Conservation (phyloP, 768 basidiomycete species). For the Psilocybe sp. region DNA sequence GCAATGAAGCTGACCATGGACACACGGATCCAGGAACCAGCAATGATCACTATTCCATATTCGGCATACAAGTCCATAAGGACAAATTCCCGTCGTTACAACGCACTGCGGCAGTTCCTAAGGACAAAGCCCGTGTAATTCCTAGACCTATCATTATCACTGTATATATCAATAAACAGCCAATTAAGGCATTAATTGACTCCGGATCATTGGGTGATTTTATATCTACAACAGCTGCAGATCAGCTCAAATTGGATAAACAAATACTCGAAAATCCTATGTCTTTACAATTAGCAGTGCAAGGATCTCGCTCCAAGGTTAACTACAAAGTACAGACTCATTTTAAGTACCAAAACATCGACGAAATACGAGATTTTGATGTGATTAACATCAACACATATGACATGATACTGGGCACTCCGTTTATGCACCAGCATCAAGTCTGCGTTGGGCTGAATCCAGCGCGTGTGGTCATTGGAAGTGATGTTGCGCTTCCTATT, state of each 20-base stretch:
- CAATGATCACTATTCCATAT: too few species aligned
- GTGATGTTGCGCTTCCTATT: conserved; percentile 14
- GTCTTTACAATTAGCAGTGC: conserved; percentile 31
- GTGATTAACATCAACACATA: conserved; percentile 35
- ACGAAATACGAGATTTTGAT: conserved; percentile 27
- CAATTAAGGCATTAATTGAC: conserved; percentile 19
- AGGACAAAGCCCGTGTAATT: conserved; percentile 15
- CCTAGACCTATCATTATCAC: conserved; percentile 33
- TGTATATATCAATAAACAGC: conserved; percentile 23
- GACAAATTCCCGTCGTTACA: conserved; percentile 18
- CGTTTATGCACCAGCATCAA: conserved; percentile 28
- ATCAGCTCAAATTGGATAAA: conserved; percentile 27
- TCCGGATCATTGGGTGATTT: conserved; percentile 37
- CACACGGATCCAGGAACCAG: too few species aligned
- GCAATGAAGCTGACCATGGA: too few species aligned
- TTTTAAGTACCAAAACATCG: conserved; percentile 31
- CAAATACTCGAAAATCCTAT: conserved; percentile 26
- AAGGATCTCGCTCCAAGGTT: conserved; percentile 38
- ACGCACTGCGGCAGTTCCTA: conserved; percentile 16
- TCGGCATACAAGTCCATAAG: conserved; percentile 10
- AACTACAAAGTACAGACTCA: conserved; percentile 22
- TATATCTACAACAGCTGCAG: conserved; percentile 28
- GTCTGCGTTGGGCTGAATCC: conserved; percentile 25
- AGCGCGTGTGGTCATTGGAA: conserved; percentile 22
- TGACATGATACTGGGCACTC: conserved; percentile 35